Conservation (phyloP, 495 filamentous ascomycete species). For the Daldinia concentrica region DNA sequence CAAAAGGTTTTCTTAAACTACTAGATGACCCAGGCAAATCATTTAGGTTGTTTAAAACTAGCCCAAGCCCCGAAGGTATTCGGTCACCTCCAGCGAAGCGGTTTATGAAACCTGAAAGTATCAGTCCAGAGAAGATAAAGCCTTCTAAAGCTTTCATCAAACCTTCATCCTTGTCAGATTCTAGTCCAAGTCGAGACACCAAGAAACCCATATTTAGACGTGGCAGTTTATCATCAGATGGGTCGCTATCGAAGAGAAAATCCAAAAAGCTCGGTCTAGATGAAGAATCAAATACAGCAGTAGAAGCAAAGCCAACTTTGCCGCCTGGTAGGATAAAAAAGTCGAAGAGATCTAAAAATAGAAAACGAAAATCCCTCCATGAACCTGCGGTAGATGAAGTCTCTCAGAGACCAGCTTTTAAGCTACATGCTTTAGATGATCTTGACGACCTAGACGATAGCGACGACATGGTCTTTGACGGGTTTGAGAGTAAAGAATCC, state of each 20-base stretch:
- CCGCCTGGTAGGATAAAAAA: neutral
- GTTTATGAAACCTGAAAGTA: conserved; percentile 21
- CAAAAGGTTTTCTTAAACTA: neutral
- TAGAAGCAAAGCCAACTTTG: neutral
- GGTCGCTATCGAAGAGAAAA: conserved; percentile 22
- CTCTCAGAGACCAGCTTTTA: conserved; percentile 37
- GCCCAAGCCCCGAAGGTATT: conserved; percentile 11
- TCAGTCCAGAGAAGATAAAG: conserved; percentile 19
- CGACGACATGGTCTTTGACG: conserved; percentile 30
- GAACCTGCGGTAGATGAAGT: conserved; percentile 24
- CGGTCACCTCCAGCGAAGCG: neutral
- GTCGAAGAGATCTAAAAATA: conserved; percentile 16
- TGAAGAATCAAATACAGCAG: conserved; percentile 7
- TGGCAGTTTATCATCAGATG: neutral
- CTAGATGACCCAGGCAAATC: conserved; percentile 10
- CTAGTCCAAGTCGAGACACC: conserved; percentile 18
- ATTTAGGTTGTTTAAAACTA: conserved; percentile 1
- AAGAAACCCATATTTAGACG: conserved; percentile 9
- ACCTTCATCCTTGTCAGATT: neutral
- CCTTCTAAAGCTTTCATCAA: conserved; percentile 16
- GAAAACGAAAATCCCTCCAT: conserved; percentile 11
- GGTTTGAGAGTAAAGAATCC: conserved; percentile 18
- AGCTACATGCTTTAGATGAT: conserved; percentile 40
- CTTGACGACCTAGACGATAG: conserved; percentile 28
- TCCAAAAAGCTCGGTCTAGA: neutral